phyloP scores from a whole-genome alignment of 2,329 filamentous ascomycete genomes.

The Hypoxylon sp. region DNA sequence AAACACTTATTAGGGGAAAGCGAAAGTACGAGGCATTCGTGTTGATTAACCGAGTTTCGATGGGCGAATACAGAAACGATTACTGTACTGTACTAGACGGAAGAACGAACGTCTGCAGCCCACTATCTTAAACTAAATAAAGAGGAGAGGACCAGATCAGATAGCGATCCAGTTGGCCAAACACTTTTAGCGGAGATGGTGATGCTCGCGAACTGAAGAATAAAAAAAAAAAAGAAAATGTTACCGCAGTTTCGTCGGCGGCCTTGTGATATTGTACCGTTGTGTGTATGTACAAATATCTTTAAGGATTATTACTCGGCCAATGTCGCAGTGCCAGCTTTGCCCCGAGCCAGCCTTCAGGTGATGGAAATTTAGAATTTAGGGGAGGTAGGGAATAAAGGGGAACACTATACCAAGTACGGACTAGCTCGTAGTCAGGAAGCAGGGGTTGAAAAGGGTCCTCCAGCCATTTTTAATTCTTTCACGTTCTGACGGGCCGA shows the following conservation, averaged over 20 bases:
- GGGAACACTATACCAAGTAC: slow-evolving; percentile 38
- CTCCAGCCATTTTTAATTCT: slow-evolving; percentile 36
- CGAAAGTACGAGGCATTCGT: slow-evolving; percentile 45
- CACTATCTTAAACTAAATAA: slow-evolving; percentile 1
- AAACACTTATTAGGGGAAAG: slow-evolving; percentile 36
- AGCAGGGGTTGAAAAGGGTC: slow-evolving; percentile 39
- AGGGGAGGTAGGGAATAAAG: slow-evolving; percentile 43
- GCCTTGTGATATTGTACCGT: slow-evolving; percentile 32
- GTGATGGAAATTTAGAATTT: slow-evolving; percentile 22
- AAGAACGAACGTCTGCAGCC: slow-evolving; percentile 18
- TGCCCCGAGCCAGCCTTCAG: background rate
- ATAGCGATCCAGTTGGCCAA: slow-evolving; percentile 20
- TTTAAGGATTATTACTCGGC: slow-evolving; percentile 13
- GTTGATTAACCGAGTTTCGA: slow-evolving; percentile 33
- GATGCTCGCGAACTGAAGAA: slow-evolving; percentile 19
- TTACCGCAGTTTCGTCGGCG: slow-evolving; percentile 25
- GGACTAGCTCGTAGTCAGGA: slow-evolving; percentile 29
- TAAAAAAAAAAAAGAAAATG: slow-evolving; percentile 7
- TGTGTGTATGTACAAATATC: slow-evolving; percentile 30
- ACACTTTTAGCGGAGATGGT: slow-evolving; percentile 9
- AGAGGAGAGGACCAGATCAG: slow-evolving; percentile 7
- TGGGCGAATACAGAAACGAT: slow-evolving; percentile 24
- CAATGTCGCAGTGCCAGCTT: slow-evolving; percentile 13
- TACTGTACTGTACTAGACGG: slow-evolving; percentile 33
- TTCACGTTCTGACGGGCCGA: slow-evolving; percentile 19